Evolutionary conservation across 192 early-diverging fungal species (phyloP), one percentile per base, ranked within the genome.

Genomic region (Cladochytrium replicatum): DNA sequence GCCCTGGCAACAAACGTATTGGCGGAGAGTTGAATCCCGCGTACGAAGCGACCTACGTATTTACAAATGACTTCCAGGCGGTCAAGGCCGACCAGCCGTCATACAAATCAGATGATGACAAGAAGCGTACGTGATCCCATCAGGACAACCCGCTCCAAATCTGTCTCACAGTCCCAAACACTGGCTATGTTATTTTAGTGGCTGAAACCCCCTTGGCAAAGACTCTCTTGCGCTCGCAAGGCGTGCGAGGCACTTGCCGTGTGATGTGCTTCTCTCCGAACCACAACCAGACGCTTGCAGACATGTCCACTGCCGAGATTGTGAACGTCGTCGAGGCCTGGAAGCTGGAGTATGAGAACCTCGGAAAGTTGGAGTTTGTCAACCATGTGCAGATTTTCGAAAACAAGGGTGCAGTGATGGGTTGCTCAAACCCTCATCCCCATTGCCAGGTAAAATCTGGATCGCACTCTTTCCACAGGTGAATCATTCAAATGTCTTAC

Each of bases 391-490:
- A 95, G 68, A 71, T 98, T 39, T 98, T 98, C 75, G 94, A 98
- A 55, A 98, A 98, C 72, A 98, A 98, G 70, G 94, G 94, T 6
- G 68, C 84, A 0, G 74, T 80, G 32, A 95, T 98, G 94, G 94
- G 94, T 8, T 98, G 94, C 63, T 93, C 89, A 23, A 94, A 92
- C 58, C 91, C 94, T 19, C 94, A 97, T 58, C 91, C 91, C 31
- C 94, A 98, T 41, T 83, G 90, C 30, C 91, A 95, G 60, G 70
- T 71, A 55, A 21, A 13, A 7, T 13, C 19, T 48, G 19, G 17
- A 24, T 17, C 2, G 9, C 41, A 11, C 34, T 37, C 13, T 13
- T 37, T 37, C 34, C 17, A 13, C 34, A 37, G 17, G 17, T 37
- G n/a, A 17, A 7, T 22, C 5, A 11, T 43, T 6, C 41, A 7